Conservation (phyloP, 805 yeast species). For the Sugiyamaella valdiviana region DNA sequence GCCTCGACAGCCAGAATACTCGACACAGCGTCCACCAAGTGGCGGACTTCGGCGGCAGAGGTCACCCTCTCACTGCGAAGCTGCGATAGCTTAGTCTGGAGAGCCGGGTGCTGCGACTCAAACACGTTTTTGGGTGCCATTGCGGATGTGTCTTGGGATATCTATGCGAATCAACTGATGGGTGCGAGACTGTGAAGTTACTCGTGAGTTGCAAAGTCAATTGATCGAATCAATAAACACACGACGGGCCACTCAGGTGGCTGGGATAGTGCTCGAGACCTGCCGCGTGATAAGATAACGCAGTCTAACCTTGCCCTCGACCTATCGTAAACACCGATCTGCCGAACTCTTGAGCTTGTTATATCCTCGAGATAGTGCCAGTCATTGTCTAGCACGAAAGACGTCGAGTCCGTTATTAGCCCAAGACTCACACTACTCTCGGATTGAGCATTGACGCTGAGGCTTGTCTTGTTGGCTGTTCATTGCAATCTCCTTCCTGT, state of each 20-base stretch:
- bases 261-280: too few species aligned
- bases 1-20: conserved; percentile 28
- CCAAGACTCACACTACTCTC: too few species aligned
- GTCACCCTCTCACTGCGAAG: conserved; percentile 19
- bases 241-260: too few species aligned
- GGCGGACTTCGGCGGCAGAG: conserved; percentile 20
- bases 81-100: conserved; percentile 24
- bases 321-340: too few species aligned
- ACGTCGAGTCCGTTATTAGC: too few species aligned
- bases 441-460: too few species aligned
- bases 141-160: background rate
- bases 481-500: background rate
- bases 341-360: too few species aligned
- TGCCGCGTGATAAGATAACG: too few species aligned
- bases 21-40: conserved; percentile 21
- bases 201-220: background rate
- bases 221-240: too few species aligned
- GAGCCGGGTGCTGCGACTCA: conserved; percentile 23
- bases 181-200: background rate
- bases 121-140: conserved; percentile 10
- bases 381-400: too few species aligned
- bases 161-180: background rate
- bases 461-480: background rate
- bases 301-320: too few species aligned
- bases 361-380: too few species aligned